Base-by-base conservation (phyloP, 2,329 filamentous ascomycete species). In the Rachicladosporium sp. region DNA sequence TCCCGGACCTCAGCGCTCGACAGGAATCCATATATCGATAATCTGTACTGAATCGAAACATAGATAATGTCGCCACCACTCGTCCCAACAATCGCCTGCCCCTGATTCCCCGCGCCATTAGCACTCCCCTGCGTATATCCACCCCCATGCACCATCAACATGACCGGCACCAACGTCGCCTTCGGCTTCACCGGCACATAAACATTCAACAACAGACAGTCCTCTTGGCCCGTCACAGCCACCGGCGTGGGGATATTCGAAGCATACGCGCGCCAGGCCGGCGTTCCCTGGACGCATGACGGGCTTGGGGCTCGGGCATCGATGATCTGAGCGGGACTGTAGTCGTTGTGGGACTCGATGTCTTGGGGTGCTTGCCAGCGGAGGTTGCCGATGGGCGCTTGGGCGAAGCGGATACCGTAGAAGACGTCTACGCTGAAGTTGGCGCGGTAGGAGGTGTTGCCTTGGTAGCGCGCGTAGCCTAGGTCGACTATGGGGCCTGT, bases 131-230 rank as follows among this genome's bases (percentile, higher is more conserved):
- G 43, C 7, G 51, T 58, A 42, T 64, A 64, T 10, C 49, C 48
- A 37, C 61, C 61, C 11, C 61, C 61, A 39, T 57, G 58, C 11
- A 57, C 65, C 57, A 62, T 45, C 1, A 52, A 38, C 8, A 47
- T 37, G 4, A 64, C 52, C 37, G 58, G 47, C 19, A 63, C 43
- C 8, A 43, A 43, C 3, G 39, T 36, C 11, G 32, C 42, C 6
- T 32, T 35, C 19, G 63, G 61, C 32, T 59, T 52, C 4, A 47
- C 48, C 4, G 63, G 63, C 5, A 57, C 58, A 40, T 57, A 58
- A 3, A 65, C 58, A 38, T 66, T 63, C 31, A 65, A 43, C 30
- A 61, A 57, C 35, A 66, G 41, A 44, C 63, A 67, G 45, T 66
- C 61, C 42, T 67, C 62, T 21, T 42, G 29, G 4, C 36, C 35